Evolutionary conservation across 441 rosid species (phyloP).

Genomic region (Adansonia grandidieri): DNA sequence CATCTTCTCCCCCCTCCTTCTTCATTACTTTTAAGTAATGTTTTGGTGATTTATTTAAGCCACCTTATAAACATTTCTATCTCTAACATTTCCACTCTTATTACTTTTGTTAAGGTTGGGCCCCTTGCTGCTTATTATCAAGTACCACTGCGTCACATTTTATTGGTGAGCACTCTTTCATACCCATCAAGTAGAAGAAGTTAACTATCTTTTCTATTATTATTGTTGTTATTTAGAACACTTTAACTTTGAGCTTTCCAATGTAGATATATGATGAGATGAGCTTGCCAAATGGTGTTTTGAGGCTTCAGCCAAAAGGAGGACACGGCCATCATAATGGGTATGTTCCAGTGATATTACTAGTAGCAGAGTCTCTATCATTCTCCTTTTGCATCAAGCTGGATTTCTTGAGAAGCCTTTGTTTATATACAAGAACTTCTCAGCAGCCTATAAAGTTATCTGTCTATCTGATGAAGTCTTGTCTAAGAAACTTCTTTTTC

Average conservation of each 20-base stretch:
- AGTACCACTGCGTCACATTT: slow-evolving; percentile 89
- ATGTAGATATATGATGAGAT: slow-evolving; percentile 81
- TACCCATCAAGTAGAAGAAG: slow-evolving; percentile 23
- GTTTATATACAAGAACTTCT: neutral
- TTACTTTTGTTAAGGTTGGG: slow-evolving; percentile 61
- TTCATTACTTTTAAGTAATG: neutral
- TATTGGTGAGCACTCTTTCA: slow-evolving; percentile 54
- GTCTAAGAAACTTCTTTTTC: neutral
- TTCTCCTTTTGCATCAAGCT: neutral
- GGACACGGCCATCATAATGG: slow-evolving; percentile 93
- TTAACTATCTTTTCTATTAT: neutral
- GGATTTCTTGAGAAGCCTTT: slow-evolving; percentile 5
- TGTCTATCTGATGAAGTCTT: neutral
- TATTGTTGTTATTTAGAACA: neutral
- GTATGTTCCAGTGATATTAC: slow-evolving; percentile 43
- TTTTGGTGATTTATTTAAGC: slow-evolving; percentile 5
- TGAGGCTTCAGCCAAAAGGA: slow-evolving; percentile 92
- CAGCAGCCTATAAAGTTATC: neutral
- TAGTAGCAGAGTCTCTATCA: neutral
- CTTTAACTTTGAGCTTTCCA: slow-evolving; percentile 25
- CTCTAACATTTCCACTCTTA: slow-evolving; percentile 26
- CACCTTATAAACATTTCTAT: slow-evolving; percentile 14
- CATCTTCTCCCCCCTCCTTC: neutral
- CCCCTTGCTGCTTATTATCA: slow-evolving; percentile 87
- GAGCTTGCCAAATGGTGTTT: slow-evolving; percentile 85